These are phyloP conservation scores for Phialophora expanda DNA, from an alignment of 2,329 filamentous ascomycete species.

Conservation along the genomic window DNA sequence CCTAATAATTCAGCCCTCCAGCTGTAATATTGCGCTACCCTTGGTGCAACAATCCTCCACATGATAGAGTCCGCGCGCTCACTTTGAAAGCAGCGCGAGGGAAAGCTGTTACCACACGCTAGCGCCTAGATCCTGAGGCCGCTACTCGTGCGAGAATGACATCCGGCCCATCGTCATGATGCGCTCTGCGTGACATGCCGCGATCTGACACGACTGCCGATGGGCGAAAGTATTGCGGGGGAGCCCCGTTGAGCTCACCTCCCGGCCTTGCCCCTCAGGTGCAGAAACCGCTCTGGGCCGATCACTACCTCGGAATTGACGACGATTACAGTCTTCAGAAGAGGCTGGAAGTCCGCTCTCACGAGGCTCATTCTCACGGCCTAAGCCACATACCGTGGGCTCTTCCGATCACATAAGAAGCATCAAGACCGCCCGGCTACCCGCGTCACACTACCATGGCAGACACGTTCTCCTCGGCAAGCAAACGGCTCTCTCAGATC, in stretches of 20 bases:
- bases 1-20: neutral
- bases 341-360: neutral
- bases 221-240: neutral
- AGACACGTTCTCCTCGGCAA: constrained; percentile 32
- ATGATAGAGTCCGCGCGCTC: neutral
- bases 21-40: neutral
- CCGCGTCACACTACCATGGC: constrained; percentile 19
- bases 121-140: neutral
- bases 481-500: constrained; percentile 49
- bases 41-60: neutral
- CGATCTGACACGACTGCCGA: neutral
- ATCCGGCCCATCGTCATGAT: neutral
- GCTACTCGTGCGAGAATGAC: neutral
- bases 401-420: neutral
- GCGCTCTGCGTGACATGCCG: neutral
- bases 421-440: neutral
- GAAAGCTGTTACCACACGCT: neutral
- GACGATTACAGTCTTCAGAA: neutral
- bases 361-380: neutral
- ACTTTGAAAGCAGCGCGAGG: neutral
- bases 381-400: neutral
- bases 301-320: constrained; percentile 1
- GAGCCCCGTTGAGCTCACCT: neutral
- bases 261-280: neutral
- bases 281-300: neutral